Conservation (phyloP, 1,284 basidiomycete species). For the Trametes sp. region DNA sequence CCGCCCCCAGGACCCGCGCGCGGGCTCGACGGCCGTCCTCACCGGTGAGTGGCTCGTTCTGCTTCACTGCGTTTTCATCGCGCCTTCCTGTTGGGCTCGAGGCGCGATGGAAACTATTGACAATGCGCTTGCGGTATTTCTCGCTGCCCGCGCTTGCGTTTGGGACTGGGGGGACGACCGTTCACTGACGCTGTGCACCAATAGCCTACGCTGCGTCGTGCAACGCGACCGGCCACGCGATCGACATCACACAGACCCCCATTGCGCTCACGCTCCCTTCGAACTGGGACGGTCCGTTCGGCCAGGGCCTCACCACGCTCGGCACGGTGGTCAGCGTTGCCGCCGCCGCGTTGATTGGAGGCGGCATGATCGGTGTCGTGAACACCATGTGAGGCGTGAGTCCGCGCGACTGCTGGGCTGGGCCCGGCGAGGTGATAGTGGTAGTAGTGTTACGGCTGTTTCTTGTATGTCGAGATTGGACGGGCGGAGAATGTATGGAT, state of each 20-base stretch:
- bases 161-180: no score
- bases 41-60: constrained; percentile 59
- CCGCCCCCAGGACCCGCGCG: constrained; percentile 54
- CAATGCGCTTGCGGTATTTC: no score
- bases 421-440: background rate
- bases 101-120: no score
- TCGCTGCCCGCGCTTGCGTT: no score
- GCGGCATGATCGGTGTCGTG: constrained; percentile 55
- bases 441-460: background rate
- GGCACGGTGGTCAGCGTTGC: constrained; percentile 55
- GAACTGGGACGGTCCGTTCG: constrained; percentile 67
- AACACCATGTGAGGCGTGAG: constrained; percentile 51
- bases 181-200: background rate
- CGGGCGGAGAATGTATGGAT: constrained; percentile 3
- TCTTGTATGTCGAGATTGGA: background rate
- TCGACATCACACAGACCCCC: constrained; percentile 46
- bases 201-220: constrained; percentile 61
- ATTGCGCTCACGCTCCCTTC: constrained; percentile 45
- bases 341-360: constrained; percentile 55
- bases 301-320: constrained; percentile 49
- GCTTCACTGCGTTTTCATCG: no score
- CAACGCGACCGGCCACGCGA: constrained; percentile 37
- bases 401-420: constrained; percentile 8
- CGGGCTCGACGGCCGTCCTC: constrained; percentile 63
- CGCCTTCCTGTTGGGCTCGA: no score